Percentiles rank a stretch among this genome's conserved stretches.
Evolutionary conservation across 2,329 filamentous ascomycete genomes (phyloP).

Genomic region (Parasarocladium wereldwijsianum): DNA sequence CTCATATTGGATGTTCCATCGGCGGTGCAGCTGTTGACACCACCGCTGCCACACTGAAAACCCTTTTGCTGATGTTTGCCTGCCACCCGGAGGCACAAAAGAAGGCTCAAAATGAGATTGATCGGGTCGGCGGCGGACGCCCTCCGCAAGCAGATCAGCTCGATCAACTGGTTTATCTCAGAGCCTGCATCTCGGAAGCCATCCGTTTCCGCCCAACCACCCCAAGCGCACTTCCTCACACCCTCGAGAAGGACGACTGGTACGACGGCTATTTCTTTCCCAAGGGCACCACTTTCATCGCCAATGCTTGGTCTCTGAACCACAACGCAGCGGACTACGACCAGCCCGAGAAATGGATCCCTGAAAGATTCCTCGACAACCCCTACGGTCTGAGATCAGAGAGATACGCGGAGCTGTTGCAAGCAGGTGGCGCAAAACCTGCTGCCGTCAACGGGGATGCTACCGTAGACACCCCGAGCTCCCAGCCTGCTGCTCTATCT

Average conservation of each 20-base stretch:
- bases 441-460: neutral
- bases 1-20: neutral
- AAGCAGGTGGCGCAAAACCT: no score
- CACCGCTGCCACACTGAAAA: neutral
- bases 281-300: slow-evolving; percentile 34
- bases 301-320: slow-evolving; percentile 9
- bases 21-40: neutral
- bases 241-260: neutral
- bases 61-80: neutral
- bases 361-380: slow-evolving; percentile 12
- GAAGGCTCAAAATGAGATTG: slow-evolving; percentile 14
- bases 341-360: slow-evolving; percentile 10
- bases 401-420: neutral
- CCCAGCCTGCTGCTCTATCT: slow-evolving; percentile 3
- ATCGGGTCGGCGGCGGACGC: slow-evolving; percentile 7
- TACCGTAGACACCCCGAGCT: neutral
- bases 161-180: slow-evolving; percentile 2
- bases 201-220: neutral
- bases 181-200: neutral
- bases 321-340: slow-evolving; percentile 8
- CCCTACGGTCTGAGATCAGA: slow-evolving; percentile 7
- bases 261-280: slow-evolving; percentile 22
- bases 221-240: neutral
- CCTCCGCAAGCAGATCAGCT: slow-evolving; percentile 15
- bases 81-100: slow-evolving; percentile 9